Base-by-base conservation (phyloP, 169 alveolate species). In the Plasmodium yoelii region DNA sequence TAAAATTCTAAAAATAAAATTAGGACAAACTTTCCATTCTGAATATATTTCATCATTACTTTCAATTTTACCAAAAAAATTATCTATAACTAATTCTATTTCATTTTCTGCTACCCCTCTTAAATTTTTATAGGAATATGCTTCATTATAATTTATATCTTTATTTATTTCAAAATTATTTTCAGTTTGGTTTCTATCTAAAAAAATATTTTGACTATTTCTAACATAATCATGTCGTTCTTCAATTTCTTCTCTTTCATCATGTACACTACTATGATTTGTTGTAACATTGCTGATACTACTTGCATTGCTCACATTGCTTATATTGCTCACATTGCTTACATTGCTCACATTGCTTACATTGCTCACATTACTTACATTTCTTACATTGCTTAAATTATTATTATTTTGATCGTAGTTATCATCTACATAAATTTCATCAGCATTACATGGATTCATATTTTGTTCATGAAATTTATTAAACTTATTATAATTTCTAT, bases 341-440 rank as follows among this genome's bases (percentile, higher is more conserved):
- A 6, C 19, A 15, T 51, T 51, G 59, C 19, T 12, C 0, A 51
- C 8, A 5, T 7, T 51, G 9, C 19, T 12, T 15, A 6, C 19
- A 15, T 51, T 51, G 0, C 19, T 12, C 3, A 51, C 19, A 15
- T 51, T 51, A 0, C 19, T 12, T 15, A 51, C 7, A 15, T 12
- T 51, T 51, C 4, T 6, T 51, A 15, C 7, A 6, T 4, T 51
- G 24, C 3, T 51, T 51, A 0, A 7, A 2, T 12, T 2, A n/a
- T n/a, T 61, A 34, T 61, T 61, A 39, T 59, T 86, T 24, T 86
- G 74, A 51, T 86, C 91, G 49, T 70, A 59, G 22, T 75, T 86
- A 70, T 86, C 91, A 47, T 86, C 91, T 19, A 86, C 86, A 70
- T 71, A 86, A 1, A 86, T 69, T 53, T 86, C 91, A 49, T 86